Evolutionary conservation across 495 filamentous ascomycete genomes (phyloP).

Genomic region (Neurospora africana): DNA sequence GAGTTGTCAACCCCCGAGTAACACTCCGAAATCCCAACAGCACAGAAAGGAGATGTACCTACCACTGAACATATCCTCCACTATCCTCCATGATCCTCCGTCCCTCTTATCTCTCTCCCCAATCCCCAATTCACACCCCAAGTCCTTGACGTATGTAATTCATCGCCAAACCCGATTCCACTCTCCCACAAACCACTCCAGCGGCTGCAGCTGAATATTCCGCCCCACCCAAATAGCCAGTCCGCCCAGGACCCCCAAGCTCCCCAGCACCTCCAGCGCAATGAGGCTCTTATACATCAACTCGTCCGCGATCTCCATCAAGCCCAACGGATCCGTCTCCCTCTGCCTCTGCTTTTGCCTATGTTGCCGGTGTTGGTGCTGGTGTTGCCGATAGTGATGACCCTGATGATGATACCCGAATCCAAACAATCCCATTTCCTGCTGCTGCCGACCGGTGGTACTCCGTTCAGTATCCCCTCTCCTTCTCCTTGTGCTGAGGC

Average conservation of each 20-base stretch:
- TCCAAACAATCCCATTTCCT: background rate
- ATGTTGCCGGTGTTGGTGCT: background rate
- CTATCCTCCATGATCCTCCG: background rate
- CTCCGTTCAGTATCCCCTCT: background rate
- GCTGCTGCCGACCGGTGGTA: slow-evolving; percentile 2
- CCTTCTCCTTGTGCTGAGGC: background rate
- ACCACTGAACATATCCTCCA: background rate
- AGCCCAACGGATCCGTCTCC: slow-evolving; percentile 62
- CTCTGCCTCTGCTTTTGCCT: slow-evolving; percentile 24
- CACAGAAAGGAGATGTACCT: background rate
- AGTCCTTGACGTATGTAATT: background rate
- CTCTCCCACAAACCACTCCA: slow-evolving; percentile 16
- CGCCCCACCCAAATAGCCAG: slow-evolving; percentile 52
- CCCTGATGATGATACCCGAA: background rate
- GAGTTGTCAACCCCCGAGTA: background rate
- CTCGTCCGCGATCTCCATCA: slow-evolving; percentile 61
- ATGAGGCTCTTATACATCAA: slow-evolving; percentile 55
- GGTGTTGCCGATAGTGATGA: background rate
- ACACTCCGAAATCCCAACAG: background rate
- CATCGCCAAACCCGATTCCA: slow-evolving; percentile 22
- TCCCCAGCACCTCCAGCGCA: slow-evolving; percentile 68
- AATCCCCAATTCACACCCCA: background rate
- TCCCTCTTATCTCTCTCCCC: background rate
- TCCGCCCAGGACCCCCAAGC: slow-evolving; percentile 63
- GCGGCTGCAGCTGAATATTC: slow-evolving; percentile 15